phyloP scores from a whole-genome alignment of 352 stramenopile species.

The Pythium monospermum region DNA sequence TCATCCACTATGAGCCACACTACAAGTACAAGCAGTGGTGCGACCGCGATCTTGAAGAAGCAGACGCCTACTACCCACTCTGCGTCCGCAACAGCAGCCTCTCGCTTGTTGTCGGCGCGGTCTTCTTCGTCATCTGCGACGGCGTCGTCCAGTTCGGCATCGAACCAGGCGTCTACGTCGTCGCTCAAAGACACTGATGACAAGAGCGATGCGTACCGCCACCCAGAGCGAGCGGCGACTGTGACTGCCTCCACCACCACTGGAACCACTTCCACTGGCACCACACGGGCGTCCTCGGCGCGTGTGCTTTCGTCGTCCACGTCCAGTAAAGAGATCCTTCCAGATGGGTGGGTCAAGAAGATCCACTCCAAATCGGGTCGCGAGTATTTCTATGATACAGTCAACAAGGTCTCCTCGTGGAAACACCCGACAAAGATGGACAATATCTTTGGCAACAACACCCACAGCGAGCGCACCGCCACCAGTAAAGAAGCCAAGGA shows the following conservation, averaged over 20 bases:
- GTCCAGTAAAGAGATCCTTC: constrained; percentile 43
- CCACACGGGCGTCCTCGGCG: too few relatives aligned
- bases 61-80: constrained; percentile 15
- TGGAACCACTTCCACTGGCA: background rate
- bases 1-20: background rate
- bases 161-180: constrained; percentile 25
- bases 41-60: constrained; percentile 28
- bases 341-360: constrained; percentile 62
- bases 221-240: constrained; percentile 19
- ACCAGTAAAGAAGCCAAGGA: background rate
- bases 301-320: constrained; percentile 18
- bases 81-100: constrained; percentile 4
- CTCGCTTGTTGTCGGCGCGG: constrained; percentile 8
- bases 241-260: background rate
- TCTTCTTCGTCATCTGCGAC: background rate
- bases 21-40: constrained; percentile 26
- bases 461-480: constrained; percentile 5
- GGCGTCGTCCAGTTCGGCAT: constrained; percentile 1
- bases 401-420: constrained; percentile 69
- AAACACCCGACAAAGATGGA: constrained; percentile 59
- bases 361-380: constrained; percentile 68
- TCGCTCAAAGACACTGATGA: constrained; percentile 25
- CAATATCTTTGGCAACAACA: constrained; percentile 51
- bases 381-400: constrained; percentile 73
- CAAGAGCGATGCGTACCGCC: constrained; percentile 28